Base-by-base conservation (phyloP, 1,284 basidiomycete species). In the Erythrobasidium hasegawianum region DNA sequence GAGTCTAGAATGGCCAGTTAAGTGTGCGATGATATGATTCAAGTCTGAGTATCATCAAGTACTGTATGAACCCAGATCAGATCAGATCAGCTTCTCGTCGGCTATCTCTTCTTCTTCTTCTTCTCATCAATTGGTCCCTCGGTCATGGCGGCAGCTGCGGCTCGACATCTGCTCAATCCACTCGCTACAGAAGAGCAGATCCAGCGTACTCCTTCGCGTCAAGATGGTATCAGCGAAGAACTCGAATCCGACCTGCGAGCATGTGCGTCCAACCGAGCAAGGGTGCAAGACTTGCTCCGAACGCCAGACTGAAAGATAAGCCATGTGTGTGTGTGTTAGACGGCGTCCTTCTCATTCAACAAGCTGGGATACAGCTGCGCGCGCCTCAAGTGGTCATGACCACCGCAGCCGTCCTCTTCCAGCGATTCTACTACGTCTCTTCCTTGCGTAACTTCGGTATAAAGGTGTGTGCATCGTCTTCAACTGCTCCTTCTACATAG, bases 361-460 rank as follows among this genome's bases (percentile, higher is more conserved):
- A 97, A 78, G 92, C 93, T 2, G 95, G 94, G 27, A 83, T 94
- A 52, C 83, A 97, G 56, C 81, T 97, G 64, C 85, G 86, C 75
- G 87, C 95, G 88, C 96, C 97, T 68, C 96, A 99, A 77, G 90
- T 93, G 47, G 93, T 93, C 7, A 90, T 96, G 72, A 92, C 95
- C 3, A 91, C 92, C 0, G 96, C 96, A 0, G 94, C 97, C 76
- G 91, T 97, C 43, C 79, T 99, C 2, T 95, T 95, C 76, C 95
- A 98, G 71, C 83, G 95, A 29, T 99, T 98, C 81, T 98, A 88
- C 89, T 97, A 86, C 79, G 90, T 96, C 16, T 87, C 89, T 3
- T 96, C 93, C 2, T 86, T 98, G 85, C 87, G 88, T 74, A 88
- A 92, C 68, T 99, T 95, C 76, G 86, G 90, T 26, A 86, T 96